phyloP scores from a whole-genome alignment of 2,329 filamentous ascomycete species.

The Septoria linicola region DNA sequence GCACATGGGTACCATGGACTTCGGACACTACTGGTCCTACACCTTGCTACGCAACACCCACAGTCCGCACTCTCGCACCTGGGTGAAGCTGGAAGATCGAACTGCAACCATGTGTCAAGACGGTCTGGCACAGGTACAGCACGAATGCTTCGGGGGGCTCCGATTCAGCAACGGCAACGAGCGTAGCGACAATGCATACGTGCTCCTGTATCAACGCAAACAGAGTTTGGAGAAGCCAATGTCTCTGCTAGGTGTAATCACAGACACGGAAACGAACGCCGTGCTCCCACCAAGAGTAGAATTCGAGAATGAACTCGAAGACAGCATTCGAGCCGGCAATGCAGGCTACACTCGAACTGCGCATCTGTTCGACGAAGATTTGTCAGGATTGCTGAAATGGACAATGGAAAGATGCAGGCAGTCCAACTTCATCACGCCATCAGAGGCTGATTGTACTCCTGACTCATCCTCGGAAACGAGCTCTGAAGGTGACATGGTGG shows the following conservation, averaged over 20 bases:
- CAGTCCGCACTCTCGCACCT: slow-evolving; percentile 57
- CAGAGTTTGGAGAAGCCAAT: slow-evolving; percentile 18
- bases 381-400: slow-evolving; percentile 26
- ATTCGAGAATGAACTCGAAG: slow-evolving; percentile 12
- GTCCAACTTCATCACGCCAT: neutral
- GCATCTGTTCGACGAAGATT: slow-evolving; percentile 30
- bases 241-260: slow-evolving; percentile 7
- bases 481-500: slow-evolving; percentile 6
- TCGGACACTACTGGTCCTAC: slow-evolving; percentile 96
- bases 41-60: slow-evolving; percentile 66
- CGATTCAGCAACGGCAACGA: slow-evolving; percentile 59
- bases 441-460: slow-evolving; percentile 2
- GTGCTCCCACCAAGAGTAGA: slow-evolving; percentile 22
- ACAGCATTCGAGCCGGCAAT: slow-evolving; percentile 21
- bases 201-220: slow-evolving; percentile 84
- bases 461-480: slow-evolving; percentile 3
- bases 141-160: slow-evolving; percentile 65
- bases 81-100: slow-evolving; percentile 97
- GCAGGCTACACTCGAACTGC: slow-evolving; percentile 20
- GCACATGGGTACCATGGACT: slow-evolving; percentile 87
- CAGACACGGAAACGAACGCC: slow-evolving; percentile 12
- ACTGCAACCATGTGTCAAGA: slow-evolving; percentile 65
- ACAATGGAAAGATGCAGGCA: slow-evolving; percentile 13
- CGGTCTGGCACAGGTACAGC: slow-evolving; percentile 70
- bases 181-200: slow-evolving; percentile 72